Evolutionary conservation across 495 filamentous ascomycete species (phyloP), one percentile per base, ranked within the genome.

Genomic region (Penicillium angulare): DNA sequence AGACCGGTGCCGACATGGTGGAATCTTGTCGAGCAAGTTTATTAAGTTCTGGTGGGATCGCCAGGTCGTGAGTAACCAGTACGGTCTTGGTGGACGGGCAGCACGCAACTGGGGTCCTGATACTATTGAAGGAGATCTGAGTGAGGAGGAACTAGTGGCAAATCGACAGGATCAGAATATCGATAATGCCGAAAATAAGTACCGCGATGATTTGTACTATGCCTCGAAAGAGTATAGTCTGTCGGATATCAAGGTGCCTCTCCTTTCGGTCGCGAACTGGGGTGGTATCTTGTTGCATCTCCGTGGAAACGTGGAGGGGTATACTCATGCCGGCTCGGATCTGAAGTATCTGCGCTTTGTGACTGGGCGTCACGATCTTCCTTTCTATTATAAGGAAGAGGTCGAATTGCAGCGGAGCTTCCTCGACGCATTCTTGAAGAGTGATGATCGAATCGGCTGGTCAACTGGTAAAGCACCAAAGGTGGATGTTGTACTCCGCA

Each of bases 301-400:
- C 20, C 67, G 84, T 8, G 84, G 84, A 1, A 87, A 87, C 52
- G 74, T 87, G 12, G 64, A 81, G 50, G 84, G 83, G 0, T 87
- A 69, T 42, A 70, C 60, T 7, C 56, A 73, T 38, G 80, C 83
- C 1, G 77, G 80, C 0, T 85, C 82, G 50, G 76, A 86, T 2
- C 57, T 72, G 5, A 86, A 86, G 59, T 86, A 88, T 55, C 72
- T 79, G 3, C 84, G 84, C 16, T 83, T 82, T 3, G 86, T 86
- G 53, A 82, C 79, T 0, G 85, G 85, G 9, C 76, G 85, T 0
- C 85, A 88, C 54, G 85, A 88, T 55, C 70, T 88, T 6, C 85
- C 85, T 0, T 87, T 88, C 66, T 88, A 86, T 65, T 86, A 85
- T 52, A 53, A 73, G 2, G 80, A 85, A 32, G 79, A 85, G 47